Conservation (phyloP, 768 basidiomycete genomes). For the Mycena vitilis region DNA sequence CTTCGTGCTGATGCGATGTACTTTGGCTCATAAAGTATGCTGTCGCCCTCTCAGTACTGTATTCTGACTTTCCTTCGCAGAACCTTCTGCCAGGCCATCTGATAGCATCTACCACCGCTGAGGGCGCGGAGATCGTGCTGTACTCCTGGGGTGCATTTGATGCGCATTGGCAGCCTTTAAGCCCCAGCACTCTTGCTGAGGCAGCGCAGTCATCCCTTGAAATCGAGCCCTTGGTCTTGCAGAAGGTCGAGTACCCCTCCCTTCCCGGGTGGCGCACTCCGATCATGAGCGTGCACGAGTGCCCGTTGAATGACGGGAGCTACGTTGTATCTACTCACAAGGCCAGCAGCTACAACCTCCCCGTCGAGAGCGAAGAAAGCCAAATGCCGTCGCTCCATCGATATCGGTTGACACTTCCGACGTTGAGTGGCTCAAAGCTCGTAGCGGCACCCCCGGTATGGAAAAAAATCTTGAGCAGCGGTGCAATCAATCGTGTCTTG, state of each 20-base stretch:
- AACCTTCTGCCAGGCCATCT: conserved; percentile 18
- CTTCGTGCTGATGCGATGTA: not conserved
- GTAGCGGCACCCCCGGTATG: not conserved
- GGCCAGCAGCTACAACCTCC: conserved; percentile 8
- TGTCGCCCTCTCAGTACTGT: too few relatives aligned
- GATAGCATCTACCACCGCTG: conserved; percentile 14
- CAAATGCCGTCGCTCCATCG: conserved; percentile 21
- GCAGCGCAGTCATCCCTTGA: not conserved
- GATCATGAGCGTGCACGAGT: conserved; percentile 21
- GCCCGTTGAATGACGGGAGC: conserved; percentile 20
- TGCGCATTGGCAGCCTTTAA: conserved; percentile 16
- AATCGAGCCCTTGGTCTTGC: conserved; percentile 8
- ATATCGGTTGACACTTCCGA: conserved; percentile 24
- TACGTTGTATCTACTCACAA: conserved; percentile 21
- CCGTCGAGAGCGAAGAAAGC: conserved; percentile 1
- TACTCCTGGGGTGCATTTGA: conserved; percentile 16
- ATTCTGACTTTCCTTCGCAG: not conserved
- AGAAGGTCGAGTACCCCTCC: conserved; percentile 18
- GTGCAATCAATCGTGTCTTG: not conserved
- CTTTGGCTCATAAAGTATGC: not conserved
- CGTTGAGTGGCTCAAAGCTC: not conserved
- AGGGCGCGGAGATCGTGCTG: conserved; percentile 6
- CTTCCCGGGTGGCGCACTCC: conserved; percentile 23
- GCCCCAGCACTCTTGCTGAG: conserved; percentile 7
- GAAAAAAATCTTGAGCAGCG: conserved; percentile 15